Evolutionary conservation across 768 basidiomycete species (phyloP).

Genomic region (Mrakia gelida): DNA sequence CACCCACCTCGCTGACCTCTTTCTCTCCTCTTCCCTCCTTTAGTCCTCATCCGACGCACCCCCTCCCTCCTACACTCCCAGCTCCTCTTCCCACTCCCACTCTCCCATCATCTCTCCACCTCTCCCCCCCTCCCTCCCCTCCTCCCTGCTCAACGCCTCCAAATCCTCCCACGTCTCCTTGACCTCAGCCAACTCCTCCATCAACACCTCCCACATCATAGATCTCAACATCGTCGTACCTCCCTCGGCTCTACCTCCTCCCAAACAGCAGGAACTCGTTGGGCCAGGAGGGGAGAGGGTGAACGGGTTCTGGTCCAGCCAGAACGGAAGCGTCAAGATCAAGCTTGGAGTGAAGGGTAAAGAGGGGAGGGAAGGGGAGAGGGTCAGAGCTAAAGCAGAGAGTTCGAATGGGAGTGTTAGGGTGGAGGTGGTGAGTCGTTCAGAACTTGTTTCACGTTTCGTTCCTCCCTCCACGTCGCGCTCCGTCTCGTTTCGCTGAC

Average conservation of each 20-base stretch:
- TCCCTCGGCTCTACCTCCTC: not conserved
- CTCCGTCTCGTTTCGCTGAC: not conserved
- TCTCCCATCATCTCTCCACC: not conserved
- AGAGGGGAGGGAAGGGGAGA: not conserved
- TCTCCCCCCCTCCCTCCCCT: not conserved
- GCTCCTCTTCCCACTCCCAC: not conserved
- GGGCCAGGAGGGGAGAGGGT: not conserved
- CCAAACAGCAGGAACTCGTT: not conserved
- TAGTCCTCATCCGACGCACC: not conserved
- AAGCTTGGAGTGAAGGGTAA: not conserved
- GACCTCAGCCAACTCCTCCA: not conserved
- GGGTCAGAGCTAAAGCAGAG: not conserved
- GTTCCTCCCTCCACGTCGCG: not conserved
- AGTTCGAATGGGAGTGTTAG: not conserved
- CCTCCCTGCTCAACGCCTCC: slow-evolving; percentile 1
- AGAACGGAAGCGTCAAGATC: slow-evolving; percentile 13
- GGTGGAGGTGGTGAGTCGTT: slow-evolving; percentile 1
- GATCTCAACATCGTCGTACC: slow-evolving; percentile 1
- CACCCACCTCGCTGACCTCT: not conserved
- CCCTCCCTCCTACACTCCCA: not conserved
- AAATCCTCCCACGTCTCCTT: slow-evolving; percentile 22
- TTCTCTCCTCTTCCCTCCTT: not conserved
- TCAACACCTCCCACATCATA: slow-evolving; percentile 16
- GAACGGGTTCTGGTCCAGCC: slow-evolving; percentile 6
- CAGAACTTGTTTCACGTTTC: no score